A percentile compares a stretch with the other conserved stretches of the same genome.
These are phyloP conservation scores for Boletus rubropictus DNA, from an alignment of 768 basidiomycete species.

Conservation along the genomic window DNA sequence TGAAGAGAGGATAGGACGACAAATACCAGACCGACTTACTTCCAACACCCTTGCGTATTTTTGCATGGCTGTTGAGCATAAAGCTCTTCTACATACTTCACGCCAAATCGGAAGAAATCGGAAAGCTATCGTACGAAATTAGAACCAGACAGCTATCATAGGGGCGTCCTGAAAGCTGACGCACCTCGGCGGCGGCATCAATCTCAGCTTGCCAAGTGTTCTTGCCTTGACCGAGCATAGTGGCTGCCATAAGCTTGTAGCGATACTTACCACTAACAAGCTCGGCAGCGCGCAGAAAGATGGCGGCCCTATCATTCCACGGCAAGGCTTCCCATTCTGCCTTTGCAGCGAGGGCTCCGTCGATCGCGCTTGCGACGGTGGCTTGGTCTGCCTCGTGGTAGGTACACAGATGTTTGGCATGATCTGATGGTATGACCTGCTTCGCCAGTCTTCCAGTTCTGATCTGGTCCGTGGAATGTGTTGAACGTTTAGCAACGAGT, in stretches of 20 bases:
- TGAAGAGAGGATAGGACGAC: constrained; percentile 6
- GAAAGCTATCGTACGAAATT: constrained; percentile 44
- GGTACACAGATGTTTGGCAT: constrained; percentile 70
- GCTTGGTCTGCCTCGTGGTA: constrained; percentile 87
- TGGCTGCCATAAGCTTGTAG: constrained; percentile 91
- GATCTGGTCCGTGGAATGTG: constrained; percentile 42
- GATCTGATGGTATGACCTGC: constrained; percentile 83
- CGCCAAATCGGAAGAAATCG: constrained; percentile 96
- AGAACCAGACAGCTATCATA: background rate
- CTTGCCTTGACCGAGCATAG: constrained; percentile 98
- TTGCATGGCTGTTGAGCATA: constrained; percentile 86
- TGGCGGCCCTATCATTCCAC: constrained; percentile 95
- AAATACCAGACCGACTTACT: constrained; percentile 49
- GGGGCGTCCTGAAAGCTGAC: constrained; percentile 15
- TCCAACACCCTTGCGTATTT: constrained; percentile 88
- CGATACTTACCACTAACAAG: constrained; percentile 93
- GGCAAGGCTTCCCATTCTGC: constrained; percentile 88
- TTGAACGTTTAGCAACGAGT: constrained; percentile 5
- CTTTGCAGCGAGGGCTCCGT: constrained; percentile 83
- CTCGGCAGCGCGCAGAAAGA: constrained; percentile 98
- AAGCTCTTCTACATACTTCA: constrained; percentile 93
- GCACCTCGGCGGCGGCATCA: constrained; percentile 94
- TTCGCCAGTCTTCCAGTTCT: constrained; percentile 73
- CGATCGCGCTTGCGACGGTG: constrained; percentile 73
- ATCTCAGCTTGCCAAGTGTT: constrained; percentile 99